Conservation (phyloP, 306 rosid genomes). For the Vigna trinervia region DNA sequence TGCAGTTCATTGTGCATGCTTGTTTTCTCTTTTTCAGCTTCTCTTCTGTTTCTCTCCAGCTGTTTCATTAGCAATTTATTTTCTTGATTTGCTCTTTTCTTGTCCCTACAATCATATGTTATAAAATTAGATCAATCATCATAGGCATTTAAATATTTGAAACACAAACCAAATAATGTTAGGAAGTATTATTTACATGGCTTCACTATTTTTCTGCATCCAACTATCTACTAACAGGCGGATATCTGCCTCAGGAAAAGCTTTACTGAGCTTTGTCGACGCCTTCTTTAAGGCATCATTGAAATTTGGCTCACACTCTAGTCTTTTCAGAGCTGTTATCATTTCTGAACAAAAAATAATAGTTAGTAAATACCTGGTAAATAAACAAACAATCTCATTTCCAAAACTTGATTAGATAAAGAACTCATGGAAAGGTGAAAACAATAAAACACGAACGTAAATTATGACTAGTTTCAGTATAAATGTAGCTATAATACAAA, state of each 20-base stretch:
- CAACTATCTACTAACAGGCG: slow-evolving; percentile 62
- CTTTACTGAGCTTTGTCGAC: slow-evolving; percentile 67
- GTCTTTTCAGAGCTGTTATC: slow-evolving; percentile 57
- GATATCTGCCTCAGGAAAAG: slow-evolving; percentile 61
- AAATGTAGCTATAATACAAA: neutral
- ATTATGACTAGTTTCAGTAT: neutral
- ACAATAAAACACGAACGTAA: slow-evolving; percentile 5
- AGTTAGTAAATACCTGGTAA: neutral
- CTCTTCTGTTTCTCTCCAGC: slow-evolving; percentile 70
- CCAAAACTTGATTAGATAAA: neutral
- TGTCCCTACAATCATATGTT: slow-evolving; percentile 59
- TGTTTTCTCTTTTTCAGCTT: slow-evolving; percentile 71
- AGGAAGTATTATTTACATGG: slow-evolving; percentile 59
- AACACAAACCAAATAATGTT: slow-evolving; percentile 32
- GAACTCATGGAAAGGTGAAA: neutral
- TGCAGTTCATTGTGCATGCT: slow-evolving; percentile 54
- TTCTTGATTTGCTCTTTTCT: slow-evolving; percentile 69
- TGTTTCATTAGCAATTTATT: slow-evolving; percentile 73
- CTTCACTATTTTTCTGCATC: slow-evolving; percentile 62
- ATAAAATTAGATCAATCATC: slow-evolving; percentile 17
- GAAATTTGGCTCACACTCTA: slow-evolving; percentile 55
- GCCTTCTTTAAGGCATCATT: slow-evolving; percentile 60
- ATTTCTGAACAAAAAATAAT: slow-evolving; percentile 57
- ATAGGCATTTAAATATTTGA: neutral
- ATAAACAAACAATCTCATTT: neutral